A percentile compares a stretch with the other conserved stretches of the same genome.
Evolutionary conservation across 2,329 filamentous ascomycete genomes (phyloP).

Genomic region (Diaporthe sp.): DNA sequence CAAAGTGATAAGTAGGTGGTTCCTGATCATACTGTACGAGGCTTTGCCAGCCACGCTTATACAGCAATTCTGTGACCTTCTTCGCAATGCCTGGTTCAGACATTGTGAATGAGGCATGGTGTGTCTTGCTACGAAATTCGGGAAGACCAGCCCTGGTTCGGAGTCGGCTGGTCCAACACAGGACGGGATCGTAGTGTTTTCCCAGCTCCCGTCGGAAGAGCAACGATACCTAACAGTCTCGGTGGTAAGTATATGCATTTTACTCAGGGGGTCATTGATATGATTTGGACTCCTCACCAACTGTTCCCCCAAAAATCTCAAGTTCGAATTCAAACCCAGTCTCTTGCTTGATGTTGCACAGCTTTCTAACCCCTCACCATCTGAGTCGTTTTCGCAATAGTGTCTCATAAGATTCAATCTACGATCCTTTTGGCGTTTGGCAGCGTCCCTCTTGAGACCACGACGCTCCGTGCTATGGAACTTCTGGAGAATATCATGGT

Average conservation of each 20-base stretch:
- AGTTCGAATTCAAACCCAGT: not conserved
- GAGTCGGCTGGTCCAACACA: not conserved
- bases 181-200: not conserved
- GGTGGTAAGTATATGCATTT: too few relatives aligned
- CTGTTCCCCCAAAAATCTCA: not conserved
- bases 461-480: not conserved
- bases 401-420: not conserved
- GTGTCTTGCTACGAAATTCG: not conserved
- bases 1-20: not conserved
- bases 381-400: not conserved
- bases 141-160: not conserved
- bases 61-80: not conserved
- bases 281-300: not conserved
- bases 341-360: not conserved
- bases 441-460: not conserved
- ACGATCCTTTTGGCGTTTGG: not conserved
- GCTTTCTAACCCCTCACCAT: not conserved
- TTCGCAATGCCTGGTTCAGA: not conserved
- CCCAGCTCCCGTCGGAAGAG: not conserved
- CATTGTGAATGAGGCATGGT: not conserved
- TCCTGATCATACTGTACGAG: not conserved
- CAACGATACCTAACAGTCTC: not conserved
- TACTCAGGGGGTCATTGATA: too few relatives aligned
- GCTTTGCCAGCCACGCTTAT: not conserved
- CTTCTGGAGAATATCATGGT: not conserved